phyloP scores from a whole-genome alignment of 169 alveolate species.

The Cystoisospora suis region DNA sequence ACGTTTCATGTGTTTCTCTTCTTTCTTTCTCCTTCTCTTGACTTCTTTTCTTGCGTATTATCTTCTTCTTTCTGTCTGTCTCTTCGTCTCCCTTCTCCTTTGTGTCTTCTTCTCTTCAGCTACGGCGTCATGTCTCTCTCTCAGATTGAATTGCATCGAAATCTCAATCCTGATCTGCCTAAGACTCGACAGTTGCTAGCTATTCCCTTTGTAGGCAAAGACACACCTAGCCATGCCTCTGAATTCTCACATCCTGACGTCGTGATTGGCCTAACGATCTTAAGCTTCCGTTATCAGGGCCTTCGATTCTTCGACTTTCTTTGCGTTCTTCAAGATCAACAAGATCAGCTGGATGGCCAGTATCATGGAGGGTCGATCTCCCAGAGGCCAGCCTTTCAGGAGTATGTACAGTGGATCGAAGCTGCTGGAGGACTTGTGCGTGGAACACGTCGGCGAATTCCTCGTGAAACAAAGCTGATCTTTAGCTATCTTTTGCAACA shows the following conservation, averaged over 20 bases:
- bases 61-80: background rate
- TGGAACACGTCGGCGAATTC: slow-evolving; percentile 43
- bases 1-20: background rate
- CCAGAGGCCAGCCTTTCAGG: slow-evolving; percentile 47
- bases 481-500: too few relatives aligned
- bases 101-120: background rate
- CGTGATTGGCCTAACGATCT: slow-evolving; percentile 86
- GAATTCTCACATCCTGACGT: slow-evolving; percentile 93
- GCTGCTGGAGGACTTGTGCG: slow-evolving; percentile 74
- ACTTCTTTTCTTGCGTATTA: background rate
- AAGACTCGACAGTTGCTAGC: slow-evolving; percentile 87
- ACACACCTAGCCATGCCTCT: slow-evolving; percentile 89
- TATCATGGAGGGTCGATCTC: slow-evolving; percentile 40
- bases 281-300: slow-evolving; percentile 88
- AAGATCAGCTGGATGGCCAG: slow-evolving; percentile 41
- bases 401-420: slow-evolving; percentile 68
- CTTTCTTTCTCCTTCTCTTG: background rate
- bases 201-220: slow-evolving; percentile 93
- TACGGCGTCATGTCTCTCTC: slow-evolving; percentile 77
- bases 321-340: slow-evolving; percentile 58
- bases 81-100: background rate
- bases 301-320: slow-evolving; percentile 85
- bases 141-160: slow-evolving; percentile 70
- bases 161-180: slow-evolving; percentile 66
- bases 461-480: too few relatives aligned